Conservation (phyloP, 1,284 basidiomycete genomes). For the Boletus sp. region DNA sequence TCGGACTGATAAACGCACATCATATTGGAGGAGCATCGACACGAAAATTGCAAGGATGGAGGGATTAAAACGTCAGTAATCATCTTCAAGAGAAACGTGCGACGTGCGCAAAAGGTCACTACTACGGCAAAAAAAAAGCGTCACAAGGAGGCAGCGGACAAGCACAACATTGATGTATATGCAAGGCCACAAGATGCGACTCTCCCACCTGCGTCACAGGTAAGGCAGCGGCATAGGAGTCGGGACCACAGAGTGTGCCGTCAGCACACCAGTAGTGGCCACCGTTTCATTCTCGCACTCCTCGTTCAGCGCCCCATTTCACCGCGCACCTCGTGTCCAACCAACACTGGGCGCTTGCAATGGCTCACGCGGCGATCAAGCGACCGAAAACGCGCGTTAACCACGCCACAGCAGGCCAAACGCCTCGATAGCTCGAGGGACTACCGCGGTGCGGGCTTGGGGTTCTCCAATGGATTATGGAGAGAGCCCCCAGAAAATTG, state of each 20-base stretch:
- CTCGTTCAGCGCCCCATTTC: conserved; percentile 94
- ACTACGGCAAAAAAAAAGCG: conserved; percentile 35
- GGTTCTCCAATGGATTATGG: conserved; percentile 78
- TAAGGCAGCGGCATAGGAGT: conserved; percentile 36
- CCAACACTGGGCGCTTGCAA: conserved; percentile 63
- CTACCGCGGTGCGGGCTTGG: conserved; percentile 77
- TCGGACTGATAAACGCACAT: conserved; percentile 60
- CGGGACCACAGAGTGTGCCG: conserved; percentile 38
- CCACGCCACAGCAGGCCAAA: conserved; percentile 69
- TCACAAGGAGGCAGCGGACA: conserved; percentile 53
- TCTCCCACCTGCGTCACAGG: conserved; percentile 58
- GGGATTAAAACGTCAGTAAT: conserved; percentile 55
- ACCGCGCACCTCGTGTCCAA: conserved; percentile 82
- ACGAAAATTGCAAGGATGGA: conserved; percentile 37
- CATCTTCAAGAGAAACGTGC: conserved; percentile 38
- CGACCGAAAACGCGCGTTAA: conserved; percentile 79
- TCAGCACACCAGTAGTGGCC: conserved; percentile 28
- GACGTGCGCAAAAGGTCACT: conserved; percentile 26
- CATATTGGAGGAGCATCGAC: conserved; percentile 22
- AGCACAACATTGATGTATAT: conserved; percentile 49
- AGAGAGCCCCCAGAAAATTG: conserved; percentile 95
- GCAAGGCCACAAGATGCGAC: conserved; percentile 49
- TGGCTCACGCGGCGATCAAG: conserved; percentile 79
- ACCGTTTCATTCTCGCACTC: conserved; percentile 65
- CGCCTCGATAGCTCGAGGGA: conserved; percentile 71